Conservation (phyloP, 495 filamentous ascomycete species). For the Endocarpon pusillum region DNA sequence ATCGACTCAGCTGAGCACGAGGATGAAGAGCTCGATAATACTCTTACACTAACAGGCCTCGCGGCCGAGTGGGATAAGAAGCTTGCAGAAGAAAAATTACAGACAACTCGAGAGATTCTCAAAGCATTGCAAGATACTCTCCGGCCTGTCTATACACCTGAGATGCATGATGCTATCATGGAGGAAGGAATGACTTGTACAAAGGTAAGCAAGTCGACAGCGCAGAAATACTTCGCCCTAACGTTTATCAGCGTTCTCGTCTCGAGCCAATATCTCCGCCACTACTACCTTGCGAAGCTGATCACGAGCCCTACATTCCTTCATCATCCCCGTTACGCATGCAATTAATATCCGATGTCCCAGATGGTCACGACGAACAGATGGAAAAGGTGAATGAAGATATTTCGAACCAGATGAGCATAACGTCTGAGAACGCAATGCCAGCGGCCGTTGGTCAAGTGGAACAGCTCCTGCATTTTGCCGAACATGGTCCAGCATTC, state of each 20-base stretch:
- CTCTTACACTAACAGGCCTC: too few species aligned
- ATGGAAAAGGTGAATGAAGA: conserved; percentile 15
- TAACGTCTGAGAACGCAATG: background rate
- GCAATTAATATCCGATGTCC: background rate
- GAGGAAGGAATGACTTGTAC: conserved; percentile 11
- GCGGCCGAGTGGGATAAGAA: too few species aligned
- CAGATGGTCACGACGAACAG: conserved; percentile 1
- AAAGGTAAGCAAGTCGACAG: conserved; percentile 2
- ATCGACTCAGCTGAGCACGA: too few species aligned
- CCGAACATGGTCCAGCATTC: background rate
- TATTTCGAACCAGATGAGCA: conserved; percentile 5
- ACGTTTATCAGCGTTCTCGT: background rate
- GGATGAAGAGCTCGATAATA: too few species aligned
- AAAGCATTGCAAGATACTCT: background rate
- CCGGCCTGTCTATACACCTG: conserved; percentile 7
- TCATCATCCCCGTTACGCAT: conserved; percentile 20
- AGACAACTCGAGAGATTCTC: conserved; percentile 6
- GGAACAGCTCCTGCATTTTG: background rate
- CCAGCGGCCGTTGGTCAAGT: background rate
- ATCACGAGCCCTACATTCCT: conserved; percentile 10
- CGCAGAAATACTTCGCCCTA: background rate
- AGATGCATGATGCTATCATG: conserved; percentile 10
- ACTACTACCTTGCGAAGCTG: conserved; percentile 2
- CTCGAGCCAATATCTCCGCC: background rate
- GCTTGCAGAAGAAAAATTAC: conserved; percentile 2